Base-by-base conservation (phyloP, 345 rosid species). In the Viola odorata region DNA sequence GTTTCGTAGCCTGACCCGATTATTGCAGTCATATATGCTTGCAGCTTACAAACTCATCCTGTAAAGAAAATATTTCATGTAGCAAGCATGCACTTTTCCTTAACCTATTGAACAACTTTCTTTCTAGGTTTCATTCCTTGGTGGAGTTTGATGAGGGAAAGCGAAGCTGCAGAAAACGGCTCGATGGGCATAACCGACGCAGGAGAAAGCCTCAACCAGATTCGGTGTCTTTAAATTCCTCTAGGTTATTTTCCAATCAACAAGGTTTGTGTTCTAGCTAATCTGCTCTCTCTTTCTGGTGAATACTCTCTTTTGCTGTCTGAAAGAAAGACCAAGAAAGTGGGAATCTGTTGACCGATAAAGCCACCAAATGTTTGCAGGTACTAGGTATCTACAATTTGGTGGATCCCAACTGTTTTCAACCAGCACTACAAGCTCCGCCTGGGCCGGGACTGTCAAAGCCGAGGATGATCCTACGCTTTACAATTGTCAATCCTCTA, bases 111-210 rank as follows among this genome's bases (percentile, higher is more conserved):
- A 23, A 23, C 32, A 23, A 0, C 1, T 14, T 51, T 58, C 45
- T 40, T 50, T 13, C 48, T 49, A 87, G 91, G 84, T 87, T 87
- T 70, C 91, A 87, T 78, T 81, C 89, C 4, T 72, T 85, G 64
- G 80, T n/a, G 58, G 95, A 87, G 65, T 87, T 87, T 58, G 91
- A 87, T 58, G 88, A 83, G 15, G 89, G 80, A 54, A 87, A 87
- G 66, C 68, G 95, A 69, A 87, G 95, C 84, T 87, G 91, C 73
- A 78, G 95, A 57, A 87, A 83, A 62, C 81, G 91, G 14, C 95
- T 87, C 8, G 95, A 87, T 56, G 91, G 91, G 15, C 95, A 87
- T 67, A 87, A 87, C 73, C 61, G 87, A 36, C 81, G 95, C 7
- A 69, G 88, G 45, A 81, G 91, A 69, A 87, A 87, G 80, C 77